Evolutionary conservation across 164 flowering plant species (phyloP).

Genomic region (Sextonia rubra): DNA sequence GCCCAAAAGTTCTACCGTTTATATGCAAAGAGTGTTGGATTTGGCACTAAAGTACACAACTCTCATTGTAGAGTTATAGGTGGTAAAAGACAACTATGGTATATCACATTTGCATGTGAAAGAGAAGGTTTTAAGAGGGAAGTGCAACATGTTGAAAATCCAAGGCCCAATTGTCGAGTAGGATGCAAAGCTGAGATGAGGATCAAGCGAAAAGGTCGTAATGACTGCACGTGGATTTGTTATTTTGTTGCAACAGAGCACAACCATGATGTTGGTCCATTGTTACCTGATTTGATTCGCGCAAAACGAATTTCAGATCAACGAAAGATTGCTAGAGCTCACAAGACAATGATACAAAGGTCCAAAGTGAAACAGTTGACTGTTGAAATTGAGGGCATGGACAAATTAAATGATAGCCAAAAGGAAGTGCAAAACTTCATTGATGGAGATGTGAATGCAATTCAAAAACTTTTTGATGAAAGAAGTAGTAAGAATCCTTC

Average conservation of each 20-base stretch:
- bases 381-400: neutral
- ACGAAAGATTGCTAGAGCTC: neutral
- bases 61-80: neutral
- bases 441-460: neutral
- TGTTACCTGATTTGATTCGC: neutral
- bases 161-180: neutral
- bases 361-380: neutral
- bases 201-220: neutral
- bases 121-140: neutral
- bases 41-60: neutral
- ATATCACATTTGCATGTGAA: neutral
- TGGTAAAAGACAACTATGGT: neutral
- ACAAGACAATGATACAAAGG: neutral
- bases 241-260: neutral
- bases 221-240: neutral
- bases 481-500: neutral
- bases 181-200: neutral
- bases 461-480: neutral
- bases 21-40: neutral
- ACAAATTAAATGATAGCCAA: neutral
- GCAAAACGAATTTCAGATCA: neutral
- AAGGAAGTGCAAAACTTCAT: neutral
- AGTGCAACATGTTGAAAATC: neutral
- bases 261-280: neutral
- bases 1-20: neutral